Percentiles rank a stretch among this genome's conserved stretches.
phyloP scores from a whole-genome alignment of 2,329 filamentous ascomycete genomes.

The Aspergillus sp. region DNA sequence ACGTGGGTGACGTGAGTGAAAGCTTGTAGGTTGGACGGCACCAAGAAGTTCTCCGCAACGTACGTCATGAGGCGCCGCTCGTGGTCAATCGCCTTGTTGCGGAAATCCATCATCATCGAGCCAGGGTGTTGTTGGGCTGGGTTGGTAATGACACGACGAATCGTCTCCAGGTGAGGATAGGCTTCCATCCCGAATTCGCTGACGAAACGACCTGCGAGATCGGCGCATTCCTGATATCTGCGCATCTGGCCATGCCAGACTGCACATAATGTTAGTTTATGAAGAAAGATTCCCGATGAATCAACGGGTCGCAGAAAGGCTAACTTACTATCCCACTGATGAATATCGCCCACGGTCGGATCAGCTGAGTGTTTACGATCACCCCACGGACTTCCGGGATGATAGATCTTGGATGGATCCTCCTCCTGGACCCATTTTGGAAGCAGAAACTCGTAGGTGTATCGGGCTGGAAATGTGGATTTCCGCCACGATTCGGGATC shows the following conservation, averaged over 20 bases:
- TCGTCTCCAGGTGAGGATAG: background rate
- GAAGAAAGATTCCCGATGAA: background rate
- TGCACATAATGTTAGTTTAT: slow-evolving; percentile 17
- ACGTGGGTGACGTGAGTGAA: background rate
- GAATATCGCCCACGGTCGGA: slow-evolving; percentile 79
- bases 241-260: slow-evolving; percentile 48
- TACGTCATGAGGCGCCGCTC: background rate
- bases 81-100: background rate
- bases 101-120: background rate
- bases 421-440: slow-evolving; percentile 68
- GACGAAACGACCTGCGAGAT: background rate
- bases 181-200: slow-evolving; percentile 61
- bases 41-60: background rate
- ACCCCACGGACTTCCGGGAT: slow-evolving; percentile 83
- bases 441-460: slow-evolving; percentile 88
- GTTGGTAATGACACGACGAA: slow-evolving; percentile 34
- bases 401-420: slow-evolving; percentile 66
- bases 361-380: slow-evolving; percentile 72
- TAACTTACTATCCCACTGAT: slow-evolving; percentile 77
- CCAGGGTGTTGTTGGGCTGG: slow-evolving; percentile 54
- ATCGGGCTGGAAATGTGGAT: slow-evolving; percentile 82
- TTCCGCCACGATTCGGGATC: slow-evolving; percentile 79
- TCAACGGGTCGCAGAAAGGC: background rate
- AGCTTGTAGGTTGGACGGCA: background rate
- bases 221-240: background rate